Percentiles rank a stretch among this genome's conserved stretches.
phyloP scores from a whole-genome alignment of 2,329 filamentous ascomycete species.

The Aspergillus fijiensis region DNA sequence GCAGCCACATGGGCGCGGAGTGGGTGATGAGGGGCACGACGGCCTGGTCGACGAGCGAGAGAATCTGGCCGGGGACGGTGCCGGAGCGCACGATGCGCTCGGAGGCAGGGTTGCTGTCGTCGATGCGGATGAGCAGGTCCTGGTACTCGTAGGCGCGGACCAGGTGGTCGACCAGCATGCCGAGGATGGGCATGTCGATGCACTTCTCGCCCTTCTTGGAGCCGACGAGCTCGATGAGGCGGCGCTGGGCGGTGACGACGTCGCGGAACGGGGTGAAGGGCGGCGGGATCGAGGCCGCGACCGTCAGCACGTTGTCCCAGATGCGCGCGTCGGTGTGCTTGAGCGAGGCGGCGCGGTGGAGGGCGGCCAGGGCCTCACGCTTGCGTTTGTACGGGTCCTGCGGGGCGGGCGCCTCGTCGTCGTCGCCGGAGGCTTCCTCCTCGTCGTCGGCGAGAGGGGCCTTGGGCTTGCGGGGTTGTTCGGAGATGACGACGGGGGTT shows the following conservation, averaged over 20 bases:
- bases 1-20: constrained; percentile 72
- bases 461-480: constrained; percentile 40
- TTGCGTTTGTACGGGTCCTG: constrained; percentile 62
- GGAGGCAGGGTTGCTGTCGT: constrained; percentile 23
- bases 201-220: constrained; percentile 69
- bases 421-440: constrained; percentile 24
- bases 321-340: constrained; percentile 88
- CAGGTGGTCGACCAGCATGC: constrained; percentile 69
- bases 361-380: constrained; percentile 74
- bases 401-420: constrained; percentile 19
- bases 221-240: constrained; percentile 72
- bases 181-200: constrained; percentile 72
- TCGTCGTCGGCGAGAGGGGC: constrained; percentile 23
- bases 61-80: constrained; percentile 51
- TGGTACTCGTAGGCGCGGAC: constrained; percentile 52
- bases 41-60: constrained; percentile 70
- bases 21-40: constrained; percentile 82
- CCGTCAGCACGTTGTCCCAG: constrained; percentile 93
- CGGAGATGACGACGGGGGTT: constrained; percentile 1
- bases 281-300: constrained; percentile 74
- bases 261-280: constrained; percentile 66
- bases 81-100: constrained; percentile 52
- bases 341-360: constrained; percentile 80
- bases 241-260: constrained; percentile 70
- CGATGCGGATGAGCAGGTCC: constrained; percentile 34